These are phyloP conservation scores for Carex parvula DNA, from an alignment of 176 grass and related monocot genomes.

Conservation along the genomic window DNA sequence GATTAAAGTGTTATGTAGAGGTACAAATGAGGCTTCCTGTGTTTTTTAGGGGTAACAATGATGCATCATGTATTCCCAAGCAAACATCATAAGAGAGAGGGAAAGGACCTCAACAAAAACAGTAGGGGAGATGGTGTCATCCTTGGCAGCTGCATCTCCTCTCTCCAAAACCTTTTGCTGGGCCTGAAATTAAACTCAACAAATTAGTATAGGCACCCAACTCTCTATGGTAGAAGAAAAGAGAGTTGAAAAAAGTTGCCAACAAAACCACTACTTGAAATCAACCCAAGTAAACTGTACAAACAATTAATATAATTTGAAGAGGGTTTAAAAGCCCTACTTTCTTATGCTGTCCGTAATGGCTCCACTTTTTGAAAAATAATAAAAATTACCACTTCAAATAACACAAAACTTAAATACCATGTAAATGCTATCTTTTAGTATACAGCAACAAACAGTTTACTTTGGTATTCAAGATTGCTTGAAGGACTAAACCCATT, in stretches of 20 bases:
- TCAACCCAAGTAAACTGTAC: background rate
- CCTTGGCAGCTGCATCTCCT: slow-evolving; percentile 40
- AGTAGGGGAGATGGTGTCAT: slow-evolving; percentile 64
- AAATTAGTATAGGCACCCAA: slow-evolving; percentile 1
- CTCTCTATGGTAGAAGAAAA: background rate
- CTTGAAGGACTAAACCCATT: background rate
- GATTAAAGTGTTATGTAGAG: background rate
- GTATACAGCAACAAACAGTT: background rate
- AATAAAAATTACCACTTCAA: background rate
- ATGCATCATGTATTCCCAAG: background rate
- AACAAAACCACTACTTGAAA: background rate
- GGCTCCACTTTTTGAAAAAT: background rate
- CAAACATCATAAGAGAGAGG: slow-evolving; percentile 9
- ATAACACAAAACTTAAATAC: background rate
- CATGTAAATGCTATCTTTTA: background rate
- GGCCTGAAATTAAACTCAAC: slow-evolving; percentile 41
- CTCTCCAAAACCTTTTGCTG: slow-evolving; percentile 79
- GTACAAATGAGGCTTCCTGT: background rate
- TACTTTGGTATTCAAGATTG: background rate
- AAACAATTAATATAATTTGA: background rate
- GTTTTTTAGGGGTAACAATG: background rate
- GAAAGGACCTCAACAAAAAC: slow-evolving; percentile 66
- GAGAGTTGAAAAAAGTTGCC: background rate
- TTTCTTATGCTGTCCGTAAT: background rate
- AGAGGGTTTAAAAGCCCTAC: background rate